Percentiles rank a stretch among this genome's conserved stretches.
Conservation (phyloP, 176 grass and related monocot species). For the Rhynchospora tenuis region DNA sequence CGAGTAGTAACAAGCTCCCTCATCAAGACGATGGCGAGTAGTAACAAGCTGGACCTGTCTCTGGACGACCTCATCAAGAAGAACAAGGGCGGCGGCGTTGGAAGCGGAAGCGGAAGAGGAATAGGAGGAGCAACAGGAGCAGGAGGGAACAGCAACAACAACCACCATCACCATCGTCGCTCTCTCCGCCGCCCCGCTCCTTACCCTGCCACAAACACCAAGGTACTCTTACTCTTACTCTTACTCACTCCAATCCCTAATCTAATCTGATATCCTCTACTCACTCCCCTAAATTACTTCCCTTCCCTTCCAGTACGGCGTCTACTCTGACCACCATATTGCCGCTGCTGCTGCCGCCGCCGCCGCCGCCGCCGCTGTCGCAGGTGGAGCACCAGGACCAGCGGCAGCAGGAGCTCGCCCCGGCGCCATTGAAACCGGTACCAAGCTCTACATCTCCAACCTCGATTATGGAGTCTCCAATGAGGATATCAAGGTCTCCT, state of each 20-base stretch:
- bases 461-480: constrained; percentile 60
- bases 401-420: too few relatives aligned
- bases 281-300: too few relatives aligned
- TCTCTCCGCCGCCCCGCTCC: constrained; percentile 29
- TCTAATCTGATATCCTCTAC: too few relatives aligned
- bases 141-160: too few relatives aligned
- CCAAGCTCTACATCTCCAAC: constrained; percentile 74
- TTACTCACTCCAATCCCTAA: too few relatives aligned
- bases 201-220: constrained; percentile 26
- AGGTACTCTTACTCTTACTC: too few relatives aligned
- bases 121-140: too few relatives aligned
- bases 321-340: constrained; percentile 20
- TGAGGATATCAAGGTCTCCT: constrained; percentile 64
- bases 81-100: constrained; percentile 44
- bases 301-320: constrained; percentile 18
- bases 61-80: constrained; percentile 79
- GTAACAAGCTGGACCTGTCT: constrained; percentile 46
- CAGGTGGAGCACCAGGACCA: too few relatives aligned
- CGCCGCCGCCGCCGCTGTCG: constrained; percentile 1
- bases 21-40: constrained; percentile 46
- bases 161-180: too few relatives aligned
- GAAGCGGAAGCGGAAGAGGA: too few relatives aligned
- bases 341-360: constrained; percentile 14
- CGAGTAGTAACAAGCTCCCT: too few relatives aligned
- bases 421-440: constrained; percentile 27